phyloP scores from a whole-genome alignment of 148 eudicot genomes.

The Heliosperma pusillum region DNA sequence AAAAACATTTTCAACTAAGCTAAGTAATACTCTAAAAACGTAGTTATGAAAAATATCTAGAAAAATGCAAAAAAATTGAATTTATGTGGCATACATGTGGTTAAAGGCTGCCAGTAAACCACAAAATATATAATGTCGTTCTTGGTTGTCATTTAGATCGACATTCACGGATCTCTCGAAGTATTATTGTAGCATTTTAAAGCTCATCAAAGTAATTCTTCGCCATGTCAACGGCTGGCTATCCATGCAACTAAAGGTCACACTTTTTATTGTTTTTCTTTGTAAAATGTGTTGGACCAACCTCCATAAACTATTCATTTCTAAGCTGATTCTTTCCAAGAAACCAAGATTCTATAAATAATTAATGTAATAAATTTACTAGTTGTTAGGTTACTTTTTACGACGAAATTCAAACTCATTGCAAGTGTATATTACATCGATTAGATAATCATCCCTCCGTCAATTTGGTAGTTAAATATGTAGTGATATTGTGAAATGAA shows the following conservation, averaged over 20 bases:
- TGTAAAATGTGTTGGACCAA: not conserved
- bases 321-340: not conserved
- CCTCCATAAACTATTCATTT: not conserved
- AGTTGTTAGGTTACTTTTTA: not conserved
- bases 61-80: too few relatives aligned
- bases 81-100: too few relatives aligned
- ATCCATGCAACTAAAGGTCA: conserved; percentile 14
- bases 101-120: too few relatives aligned
- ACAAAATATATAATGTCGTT: not conserved
- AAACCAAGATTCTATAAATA: not conserved
- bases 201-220: not conserved
- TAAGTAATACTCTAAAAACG: too few relatives aligned
- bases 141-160: conserved; percentile 21
- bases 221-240: conserved; percentile 14
- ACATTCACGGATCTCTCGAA: conserved; percentile 25
- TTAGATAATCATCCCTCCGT: too few relatives aligned
- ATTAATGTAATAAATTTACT: not conserved
- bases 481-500: too few relatives aligned
- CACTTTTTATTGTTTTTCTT: not conserved
- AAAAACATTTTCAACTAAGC: too few relatives aligned
- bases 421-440: too few relatives aligned
- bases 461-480: too few relatives aligned
- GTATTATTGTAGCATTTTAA: not conserved
- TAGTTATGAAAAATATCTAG: too few relatives aligned
- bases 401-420: not conserved